Conservation (phyloP, 257 asterid genomes). For the Thymus quinquecostatus region DNA sequence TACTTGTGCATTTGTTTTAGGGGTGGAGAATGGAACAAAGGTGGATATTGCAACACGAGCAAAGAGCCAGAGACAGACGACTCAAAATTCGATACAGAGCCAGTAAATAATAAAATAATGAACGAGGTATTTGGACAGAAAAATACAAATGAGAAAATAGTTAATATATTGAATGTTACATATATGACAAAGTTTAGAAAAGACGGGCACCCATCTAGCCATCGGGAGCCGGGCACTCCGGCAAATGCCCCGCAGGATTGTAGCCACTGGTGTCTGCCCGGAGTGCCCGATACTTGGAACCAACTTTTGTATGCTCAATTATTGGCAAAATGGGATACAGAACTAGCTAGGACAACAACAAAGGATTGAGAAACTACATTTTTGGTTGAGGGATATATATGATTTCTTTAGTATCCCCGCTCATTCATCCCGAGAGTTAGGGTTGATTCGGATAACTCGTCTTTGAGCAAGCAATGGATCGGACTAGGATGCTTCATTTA, state of each 20-base stretch:
- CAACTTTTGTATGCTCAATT: constrained; percentile 63
- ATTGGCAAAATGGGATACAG: constrained; percentile 44
- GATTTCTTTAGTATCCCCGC: no score
- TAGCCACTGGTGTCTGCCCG: constrained; percentile 96
- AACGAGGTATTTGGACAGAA: constrained; percentile 44
- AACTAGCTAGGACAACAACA: constrained; percentile 12
- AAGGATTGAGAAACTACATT: background rate
- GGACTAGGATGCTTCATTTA: no score
- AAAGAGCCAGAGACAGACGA: constrained; percentile 50
- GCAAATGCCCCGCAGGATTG: constrained; percentile 70
- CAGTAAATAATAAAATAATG: constrained; percentile 50
- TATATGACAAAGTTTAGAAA: constrained; percentile 63
- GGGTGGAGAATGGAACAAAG: constrained; percentile 47
- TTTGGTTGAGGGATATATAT: background rate
- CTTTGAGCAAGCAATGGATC: background rate
- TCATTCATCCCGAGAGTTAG: no score
- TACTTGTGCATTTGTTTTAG: constrained; percentile 11
- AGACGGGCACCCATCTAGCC: constrained; percentile 79
- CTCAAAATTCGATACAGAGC: constrained; percentile 45
- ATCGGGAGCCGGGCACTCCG: constrained; percentile 74
- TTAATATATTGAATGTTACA: constrained; percentile 57
- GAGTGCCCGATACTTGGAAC: constrained; percentile 87
- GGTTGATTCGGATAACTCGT: no score
- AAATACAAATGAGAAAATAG: constrained; percentile 26
- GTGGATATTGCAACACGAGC: constrained; percentile 44